Evolutionary conservation across 1,284 basidiomycete species (phyloP).

Genomic region (Lignosus rhinocerotis): DNA sequence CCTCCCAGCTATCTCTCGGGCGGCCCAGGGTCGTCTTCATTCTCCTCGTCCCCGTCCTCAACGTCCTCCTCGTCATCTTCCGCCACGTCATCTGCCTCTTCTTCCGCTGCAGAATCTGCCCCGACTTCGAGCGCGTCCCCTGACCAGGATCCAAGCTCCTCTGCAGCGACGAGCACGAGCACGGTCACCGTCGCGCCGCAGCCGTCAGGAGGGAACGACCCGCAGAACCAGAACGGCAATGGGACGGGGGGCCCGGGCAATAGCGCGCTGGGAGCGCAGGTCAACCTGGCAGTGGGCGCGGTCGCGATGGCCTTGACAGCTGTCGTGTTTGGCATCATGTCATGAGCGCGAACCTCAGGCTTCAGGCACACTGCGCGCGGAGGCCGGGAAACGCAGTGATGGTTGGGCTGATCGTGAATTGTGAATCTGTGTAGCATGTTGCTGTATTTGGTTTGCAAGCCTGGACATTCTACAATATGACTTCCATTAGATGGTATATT

Average conservation of each 20-base stretch:
- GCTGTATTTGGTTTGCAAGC: too few relatives aligned
- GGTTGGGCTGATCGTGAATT: too few relatives aligned
- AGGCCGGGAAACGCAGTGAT: too few relatives aligned
- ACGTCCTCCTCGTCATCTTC: background rate
- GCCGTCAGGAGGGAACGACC: background rate
- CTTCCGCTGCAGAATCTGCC: background rate
- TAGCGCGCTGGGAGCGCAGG: background rate
- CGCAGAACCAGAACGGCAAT: background rate
- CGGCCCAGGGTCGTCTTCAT: background rate
- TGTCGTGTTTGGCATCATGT: background rate
- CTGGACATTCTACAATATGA: too few relatives aligned
- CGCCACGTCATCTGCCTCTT: background rate
- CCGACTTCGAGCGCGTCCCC: background rate
- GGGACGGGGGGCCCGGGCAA: background rate
- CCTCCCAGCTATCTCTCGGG: conserved; percentile 23
- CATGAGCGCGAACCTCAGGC: background rate
- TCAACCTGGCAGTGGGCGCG: background rate
- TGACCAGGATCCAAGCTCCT: background rate
- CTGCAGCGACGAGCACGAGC: background rate
- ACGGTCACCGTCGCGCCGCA: background rate
- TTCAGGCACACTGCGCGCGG: too few relatives aligned
- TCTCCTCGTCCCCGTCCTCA: background rate
- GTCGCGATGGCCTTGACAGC: background rate
- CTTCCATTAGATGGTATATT: too few relatives aligned
- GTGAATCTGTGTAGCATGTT: too few relatives aligned